A percentile compares a stretch with the other conserved stretches of the same genome.
Conservation (phyloP, 441 rosid genomes). For the Kokia cookei region DNA sequence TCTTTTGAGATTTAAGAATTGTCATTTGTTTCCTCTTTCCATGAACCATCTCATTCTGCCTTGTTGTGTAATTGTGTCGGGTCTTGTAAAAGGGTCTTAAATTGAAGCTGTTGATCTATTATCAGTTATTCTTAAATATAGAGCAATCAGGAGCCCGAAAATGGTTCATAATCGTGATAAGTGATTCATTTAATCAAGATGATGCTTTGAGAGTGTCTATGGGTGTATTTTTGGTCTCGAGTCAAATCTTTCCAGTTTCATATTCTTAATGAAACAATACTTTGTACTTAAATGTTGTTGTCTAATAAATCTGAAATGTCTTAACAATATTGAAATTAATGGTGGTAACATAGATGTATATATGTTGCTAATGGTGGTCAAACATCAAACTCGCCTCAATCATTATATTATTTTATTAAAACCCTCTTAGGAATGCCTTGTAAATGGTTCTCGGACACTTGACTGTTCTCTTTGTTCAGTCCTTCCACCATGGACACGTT, state of each 20-base stretch:
- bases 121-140: not conserved
- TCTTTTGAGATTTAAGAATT: not conserved
- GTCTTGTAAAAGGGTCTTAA: not conserved
- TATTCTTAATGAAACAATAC: not conserved
- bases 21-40: not conserved
- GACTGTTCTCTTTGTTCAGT: not conserved
- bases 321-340: not conserved
- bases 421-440: not conserved
- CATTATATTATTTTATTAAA: not conserved
- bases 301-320: not conserved
- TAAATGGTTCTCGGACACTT: not conserved
- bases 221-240: not conserved
- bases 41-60: not conserved
- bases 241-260: not conserved
- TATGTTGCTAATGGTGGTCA: not conserved
- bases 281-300: not conserved
- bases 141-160: not conserved
- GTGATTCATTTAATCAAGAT: not conserved
- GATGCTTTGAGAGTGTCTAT: not conserved
- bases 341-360: not conserved
- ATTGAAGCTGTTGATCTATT: not conserved
- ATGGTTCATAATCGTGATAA: not conserved
- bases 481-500: not conserved
- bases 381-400: not conserved
- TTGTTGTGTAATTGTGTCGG: not conserved